Conservation (phyloP, 352 stramenopile species). For the Phytophthora melonis region DNA sequence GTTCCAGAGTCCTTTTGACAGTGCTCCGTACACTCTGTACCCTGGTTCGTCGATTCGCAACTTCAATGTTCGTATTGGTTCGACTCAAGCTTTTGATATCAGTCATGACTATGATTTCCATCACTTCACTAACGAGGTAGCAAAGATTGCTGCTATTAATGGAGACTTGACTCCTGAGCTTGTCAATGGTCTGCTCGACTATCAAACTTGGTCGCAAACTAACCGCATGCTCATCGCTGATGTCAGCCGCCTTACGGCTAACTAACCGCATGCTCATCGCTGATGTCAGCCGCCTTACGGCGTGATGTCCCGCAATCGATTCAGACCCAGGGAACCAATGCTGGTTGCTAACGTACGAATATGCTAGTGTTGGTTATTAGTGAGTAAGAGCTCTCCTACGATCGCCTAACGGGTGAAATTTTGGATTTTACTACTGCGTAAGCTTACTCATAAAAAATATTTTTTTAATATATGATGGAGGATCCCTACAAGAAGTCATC, state of each 20-base stretch:
- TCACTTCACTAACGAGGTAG: constrained; percentile 25
- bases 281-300: constrained; percentile 16
- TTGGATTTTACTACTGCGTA: neutral
- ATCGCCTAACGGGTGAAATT: constrained; percentile 30
- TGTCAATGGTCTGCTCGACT: constrained; percentile 35
- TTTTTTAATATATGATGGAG: constrained; percentile 1
- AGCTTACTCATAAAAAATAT: neutral
- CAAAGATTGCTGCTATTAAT: constrained; percentile 36
- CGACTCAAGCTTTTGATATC: constrained; percentile 27
- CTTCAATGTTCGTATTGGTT: constrained; percentile 18
- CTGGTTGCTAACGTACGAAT: constrained; percentile 25
- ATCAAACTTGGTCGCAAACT: constrained; percentile 24
- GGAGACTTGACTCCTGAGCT: constrained; percentile 30
- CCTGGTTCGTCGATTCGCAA: constrained; percentile 6
- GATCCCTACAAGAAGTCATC: neutral
- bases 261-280: constrained; percentile 30
- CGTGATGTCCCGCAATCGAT: constrained; percentile 30
- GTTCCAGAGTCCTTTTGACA: constrained; percentile 2
- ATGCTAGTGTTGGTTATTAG: constrained; percentile 26
- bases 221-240: constrained; percentile 32
- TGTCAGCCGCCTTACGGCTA: constrained; percentile 11
- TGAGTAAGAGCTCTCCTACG: constrained; percentile 13
- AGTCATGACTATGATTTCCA: constrained; percentile 34
- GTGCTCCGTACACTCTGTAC: neutral
- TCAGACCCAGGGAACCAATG: constrained; percentile 26